Base-by-base conservation (phyloP, 148 eudicot species). In the Amaranthus palmeri region DNA sequence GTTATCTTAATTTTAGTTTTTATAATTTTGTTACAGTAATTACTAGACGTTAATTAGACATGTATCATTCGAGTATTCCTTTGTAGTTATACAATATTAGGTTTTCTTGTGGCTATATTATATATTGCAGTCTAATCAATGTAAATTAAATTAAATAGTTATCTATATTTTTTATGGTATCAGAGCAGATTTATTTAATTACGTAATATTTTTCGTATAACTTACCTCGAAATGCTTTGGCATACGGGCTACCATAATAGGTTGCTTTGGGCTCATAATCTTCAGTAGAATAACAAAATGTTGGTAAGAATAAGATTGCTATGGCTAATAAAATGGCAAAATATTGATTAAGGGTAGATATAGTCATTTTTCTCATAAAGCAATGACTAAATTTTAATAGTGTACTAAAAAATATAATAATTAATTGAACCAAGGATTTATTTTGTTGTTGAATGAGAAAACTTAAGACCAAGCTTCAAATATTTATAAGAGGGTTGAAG, bases 201-300 rank as follows among this genome's bases (percentile, higher is more conserved):
- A 25, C 2, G 0, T 25, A 25, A 2, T 25, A 25, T 25, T 25
- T 25, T 25, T 25, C 36, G 48, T 61, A 61, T 61, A 42, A 61
- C 65, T 44, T 44, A 70, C 51, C 8, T 68, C 45, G 59, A 70
- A 70, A 70, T 11, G 48, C 41, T 56, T 70, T 54, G 41, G 42
- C 43, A 44, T 40, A 70, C 6, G 85, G 81, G 78, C 85, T 85
- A 10, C 86, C 85, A 53, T 87, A 87, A 55, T 79, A 87, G 56
- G 91, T 85, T 41, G 91, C 91, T 70, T 86, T 79, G 36, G 36
- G 8, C 40, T 71, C 68, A 50, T 72, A 41, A 25, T 53, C 56
- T 6, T 78, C 82, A n/a, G 85, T 76, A 41, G 75, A 65, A 61
- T 74, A 69, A 66, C 81, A 80, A 0, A 80, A 67, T 45, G 79